phyloP scores from a whole-genome alignment of 306 rosid genomes.

The Leucaena leucocephala region DNA sequence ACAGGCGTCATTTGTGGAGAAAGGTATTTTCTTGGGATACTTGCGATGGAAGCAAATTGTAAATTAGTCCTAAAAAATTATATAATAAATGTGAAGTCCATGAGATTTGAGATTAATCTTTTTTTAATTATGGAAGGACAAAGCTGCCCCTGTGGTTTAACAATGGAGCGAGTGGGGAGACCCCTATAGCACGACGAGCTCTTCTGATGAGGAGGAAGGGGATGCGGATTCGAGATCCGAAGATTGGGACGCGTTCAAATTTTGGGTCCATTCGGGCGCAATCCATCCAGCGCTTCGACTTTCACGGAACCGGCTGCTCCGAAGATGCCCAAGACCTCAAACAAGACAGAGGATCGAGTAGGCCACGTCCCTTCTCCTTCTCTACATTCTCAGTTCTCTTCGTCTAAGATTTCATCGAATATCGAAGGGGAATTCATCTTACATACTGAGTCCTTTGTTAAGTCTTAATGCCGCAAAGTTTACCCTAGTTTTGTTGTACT shows the following conservation, averaged over 20 bases:
- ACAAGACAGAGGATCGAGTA: constrained; percentile 24
- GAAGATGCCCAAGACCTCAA: constrained; percentile 26
- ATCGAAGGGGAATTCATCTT: background rate
- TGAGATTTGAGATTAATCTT: no score
- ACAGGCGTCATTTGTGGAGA: constrained; percentile 1
- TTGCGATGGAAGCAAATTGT: no score
- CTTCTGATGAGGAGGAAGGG: constrained; percentile 61
- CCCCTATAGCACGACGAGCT: constrained; percentile 72
- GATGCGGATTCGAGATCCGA: constrained; percentile 71
- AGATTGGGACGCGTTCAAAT: constrained; percentile 65
- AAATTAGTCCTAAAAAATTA: no score
- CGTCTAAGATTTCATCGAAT: background rate
- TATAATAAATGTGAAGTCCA: no score
- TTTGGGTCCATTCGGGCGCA: constrained; percentile 56
- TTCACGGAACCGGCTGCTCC: constrained; percentile 16
- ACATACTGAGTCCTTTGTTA: background rate
- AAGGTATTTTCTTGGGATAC: no score
- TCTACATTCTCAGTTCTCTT: background rate
- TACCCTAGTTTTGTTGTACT: constrained; percentile 5
- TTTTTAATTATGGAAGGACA: no score
- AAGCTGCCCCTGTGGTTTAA: no score
- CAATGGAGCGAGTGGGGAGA: constrained; percentile 98
- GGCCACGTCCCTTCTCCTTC: background rate
- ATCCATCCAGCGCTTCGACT: constrained; percentile 34
- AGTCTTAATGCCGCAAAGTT: background rate